Evolutionary conservation across 805 yeast genomes (phyloP), one percentile per base, ranked within the genome.

Genomic region (Zygoascus flipseniorum): DNA sequence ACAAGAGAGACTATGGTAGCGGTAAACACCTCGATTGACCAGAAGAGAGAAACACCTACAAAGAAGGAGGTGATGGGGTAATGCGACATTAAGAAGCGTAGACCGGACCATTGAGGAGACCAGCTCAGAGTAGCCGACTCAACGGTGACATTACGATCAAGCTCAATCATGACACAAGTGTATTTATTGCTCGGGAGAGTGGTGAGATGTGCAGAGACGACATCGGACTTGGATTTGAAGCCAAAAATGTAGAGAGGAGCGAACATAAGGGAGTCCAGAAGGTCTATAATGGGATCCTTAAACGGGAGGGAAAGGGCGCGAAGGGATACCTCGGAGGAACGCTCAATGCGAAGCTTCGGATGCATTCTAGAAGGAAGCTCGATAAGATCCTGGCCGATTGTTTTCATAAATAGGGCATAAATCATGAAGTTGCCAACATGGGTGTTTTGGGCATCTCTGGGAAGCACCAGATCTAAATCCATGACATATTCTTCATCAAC

Each of bases 351-450:
- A 58, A 55, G 56, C 55, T 56, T 31, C 53, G 52, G 48, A 43
- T 54, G 37, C 39, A 32, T 46, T 28, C 51, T 9, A 20, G 51
- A 49, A 32, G 55, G 31, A 43, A 55, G 23, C 19, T 50, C 23
- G 14, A n/a, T 39, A 32, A 46, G 14, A 31, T 28, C 41, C n/a
- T 31, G 49, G 13, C 26, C 51, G 16, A 48, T 31, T 43, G 50
- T 16, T 45, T 53, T 6, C 20, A 31, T 26, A 35, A 46, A 43
- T 37, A 46, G 52, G 31, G 14, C 41, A 18, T 19, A 44, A 42
- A 67, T 60, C 62, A 63, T 59, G 55, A 70, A 69, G 55, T 69
- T 70, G 31, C 72, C 71, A 13, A 61, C 39, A 5, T 58, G 56
- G 35, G 53, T 55, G 53, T 70, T 70, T 48, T 54, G 54, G 4